A percentile compares a stretch with the other conserved stretches of the same genome.
Evolutionary conservation across 2,329 filamentous ascomycete genomes (phyloP).

Genomic region (Monosporascus sp.): DNA sequence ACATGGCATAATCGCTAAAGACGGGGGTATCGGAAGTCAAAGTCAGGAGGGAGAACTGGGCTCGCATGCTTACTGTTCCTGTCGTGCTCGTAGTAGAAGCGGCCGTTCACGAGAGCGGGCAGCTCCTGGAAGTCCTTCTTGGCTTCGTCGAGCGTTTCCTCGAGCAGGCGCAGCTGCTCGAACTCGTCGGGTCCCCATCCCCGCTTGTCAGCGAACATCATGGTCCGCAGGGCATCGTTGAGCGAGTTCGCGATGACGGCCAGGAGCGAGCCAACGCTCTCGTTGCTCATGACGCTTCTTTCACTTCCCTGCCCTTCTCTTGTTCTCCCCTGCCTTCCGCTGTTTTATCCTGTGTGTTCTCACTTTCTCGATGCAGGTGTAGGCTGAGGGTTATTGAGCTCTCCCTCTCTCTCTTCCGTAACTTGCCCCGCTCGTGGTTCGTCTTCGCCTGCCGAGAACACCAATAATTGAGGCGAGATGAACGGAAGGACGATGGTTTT

Average conservation of each 20-base stretch:
- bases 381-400: no score
- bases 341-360: no score
- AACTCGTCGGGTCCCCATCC: conserved; percentile 56
- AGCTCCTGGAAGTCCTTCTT: conserved; percentile 58
- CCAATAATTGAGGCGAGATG: no score
- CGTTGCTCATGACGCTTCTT: conserved; percentile 33
- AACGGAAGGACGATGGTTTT: no score
- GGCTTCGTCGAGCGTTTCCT: conserved; percentile 53
- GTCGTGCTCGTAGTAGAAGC: conserved; percentile 55
- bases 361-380: no score
- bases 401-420: no score
- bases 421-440: no score
- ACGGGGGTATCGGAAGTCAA: neutral
- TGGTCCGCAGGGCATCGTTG: conserved; percentile 47
- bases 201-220: conserved; percentile 53
- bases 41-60: neutral
- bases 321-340: no score
- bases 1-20: no score
- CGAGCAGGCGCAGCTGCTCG: conserved; percentile 52
- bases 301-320: no score
- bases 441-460: no score
- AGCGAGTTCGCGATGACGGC: conserved; percentile 52
- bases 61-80: conserved; percentile 40
- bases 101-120: conserved; percentile 49
- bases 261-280: conserved; percentile 55